A percentile compares a stretch with the other conserved stretches of the same genome.
Evolutionary conservation across 177 flowering plant species (phyloP).

Genomic region (Vitis hybrid): DNA sequence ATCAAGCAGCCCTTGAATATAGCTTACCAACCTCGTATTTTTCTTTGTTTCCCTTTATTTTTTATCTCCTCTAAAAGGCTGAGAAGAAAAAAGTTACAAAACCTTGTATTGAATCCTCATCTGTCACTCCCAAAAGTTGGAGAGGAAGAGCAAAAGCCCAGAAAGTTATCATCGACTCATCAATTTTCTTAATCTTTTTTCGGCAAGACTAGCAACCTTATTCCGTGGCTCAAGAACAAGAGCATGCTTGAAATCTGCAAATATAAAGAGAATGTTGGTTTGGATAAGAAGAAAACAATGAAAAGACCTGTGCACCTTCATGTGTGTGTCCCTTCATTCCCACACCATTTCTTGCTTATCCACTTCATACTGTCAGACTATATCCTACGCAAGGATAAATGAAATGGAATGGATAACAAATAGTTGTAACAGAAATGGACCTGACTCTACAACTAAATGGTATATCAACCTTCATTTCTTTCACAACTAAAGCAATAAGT

Average conservation of each 20-base stretch:
- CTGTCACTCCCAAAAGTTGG: not conserved
- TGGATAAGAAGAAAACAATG: not conserved
- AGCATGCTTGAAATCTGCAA: conserved; percentile 94
- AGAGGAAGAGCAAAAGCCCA: not conserved
- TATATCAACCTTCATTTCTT: too few relatives aligned
- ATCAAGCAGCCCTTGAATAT: too few relatives aligned
- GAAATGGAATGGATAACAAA: too few relatives aligned
- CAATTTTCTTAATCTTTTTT: conserved; percentile 67
- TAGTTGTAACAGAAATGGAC: too few relatives aligned
- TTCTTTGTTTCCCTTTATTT: not conserved
- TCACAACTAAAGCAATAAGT: too few relatives aligned
- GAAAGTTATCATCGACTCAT: conserved; percentile 26
- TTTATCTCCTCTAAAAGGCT: not conserved
- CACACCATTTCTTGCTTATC: too few relatives aligned
- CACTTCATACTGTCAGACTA: too few relatives aligned
- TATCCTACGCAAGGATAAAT: too few relatives aligned
- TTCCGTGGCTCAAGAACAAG: conserved; percentile 93
- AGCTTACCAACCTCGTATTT: not conserved
- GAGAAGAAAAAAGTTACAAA: not conserved
- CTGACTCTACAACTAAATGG: too few relatives aligned
- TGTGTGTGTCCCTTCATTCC: too few relatives aligned
- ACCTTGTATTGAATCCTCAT: not conserved
- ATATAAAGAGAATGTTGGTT: not conserved
- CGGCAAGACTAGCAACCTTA: conserved; percentile 70
- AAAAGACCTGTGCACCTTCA: not conserved